Evolutionary conservation across 306 rosid genomes (phyloP), one percentile per base, ranked within the genome.

Genomic region (Malus asiatica): DNA sequence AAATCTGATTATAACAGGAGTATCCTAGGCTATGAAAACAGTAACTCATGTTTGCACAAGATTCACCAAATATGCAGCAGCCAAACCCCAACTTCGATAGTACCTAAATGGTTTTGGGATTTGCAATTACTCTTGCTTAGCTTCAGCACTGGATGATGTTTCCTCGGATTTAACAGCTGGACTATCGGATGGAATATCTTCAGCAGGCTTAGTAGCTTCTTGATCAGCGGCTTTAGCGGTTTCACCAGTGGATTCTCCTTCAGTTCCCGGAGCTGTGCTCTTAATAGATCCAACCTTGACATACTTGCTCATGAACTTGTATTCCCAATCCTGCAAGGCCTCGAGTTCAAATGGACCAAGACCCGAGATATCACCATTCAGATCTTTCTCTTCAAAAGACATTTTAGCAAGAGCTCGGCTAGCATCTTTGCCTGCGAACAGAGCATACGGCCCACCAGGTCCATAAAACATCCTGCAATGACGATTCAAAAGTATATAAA

Each of bases 321-420:
- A 90, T 82, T 95, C 98, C 99, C 99, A 95, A 59, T 95, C 99
- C 81, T 90, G 99, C 79, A 95, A 87, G 27, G 96, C 93, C 0
- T 89, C 93, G 1, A 87, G 84, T 79, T 95, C 98, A 38, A 83
- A 95, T 14, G 93, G 84, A 61, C 93, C 88, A 57, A 92, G 99
- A 69, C 91, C 99, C 67, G 98, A 88, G 79, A 80, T 76, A 76
- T 95, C 99, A 20, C 96, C 98, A 0, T 91, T 95, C 68, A 92
- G 86, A 86, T 95, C 99, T 80, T 83, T 86, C 8, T 88, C 96
- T 78, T 95, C 99, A 64, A 96, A 96, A 15, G 99, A 96, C 99
- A 96, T 96, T 84, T 92, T 96, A 45, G 99, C 99, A 45, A 96
- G 88, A 75, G 99, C 99, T 76, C 97, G 88, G 81, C 99, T 96